Base-by-base conservation (phyloP, 177 flowering plant species). In the Vitis hybrid region DNA sequence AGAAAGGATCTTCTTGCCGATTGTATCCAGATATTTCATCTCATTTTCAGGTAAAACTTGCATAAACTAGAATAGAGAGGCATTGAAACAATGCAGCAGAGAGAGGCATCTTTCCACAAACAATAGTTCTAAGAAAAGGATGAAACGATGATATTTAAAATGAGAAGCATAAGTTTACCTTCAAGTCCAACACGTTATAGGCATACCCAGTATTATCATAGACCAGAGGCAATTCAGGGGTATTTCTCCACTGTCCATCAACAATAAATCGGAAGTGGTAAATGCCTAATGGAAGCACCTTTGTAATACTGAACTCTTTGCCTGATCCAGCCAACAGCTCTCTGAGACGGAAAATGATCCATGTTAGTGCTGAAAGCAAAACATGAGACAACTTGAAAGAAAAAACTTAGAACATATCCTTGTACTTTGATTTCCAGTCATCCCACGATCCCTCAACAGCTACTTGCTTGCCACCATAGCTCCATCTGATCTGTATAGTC, bases 361-460 rank as follows among this genome's bases (percentile, higher is more conserved):
- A 52, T 26, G 56, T 64, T 54, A 64, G 40, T 56, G 49, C 21
- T 13, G 56, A 15, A 68, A 23, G 23, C 32, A 60, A 58, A 7
- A 17, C 15, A 50, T 2, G 58, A 18, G 5, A 5, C 14, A 61
- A 66, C 34, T 19, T 12, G 4, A 56, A 52, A 48, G 63, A 51
- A 23, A 30, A 32, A 56, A 56, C 8, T 49, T 10, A 26, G 30
- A 60, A 49, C 26, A 26, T 32, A 61, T 48, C n/a, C 1, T 9
- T 19, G 23, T 84, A 90, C 97, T 70, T 84, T 52, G 84, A 75
- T 62, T 67, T 78, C 93, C 93, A 92, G 75, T 84, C 76, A 79
- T 90, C 93, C 97, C 97, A 92, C 51, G 97, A 89, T 67, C 97
- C 97, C 21, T 81, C 82, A 30, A 92, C 78, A 18, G 87, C 85